phyloP scores from a whole-genome alignment of 2,329 filamentous ascomycete species.

The Ustulina deusta region DNA sequence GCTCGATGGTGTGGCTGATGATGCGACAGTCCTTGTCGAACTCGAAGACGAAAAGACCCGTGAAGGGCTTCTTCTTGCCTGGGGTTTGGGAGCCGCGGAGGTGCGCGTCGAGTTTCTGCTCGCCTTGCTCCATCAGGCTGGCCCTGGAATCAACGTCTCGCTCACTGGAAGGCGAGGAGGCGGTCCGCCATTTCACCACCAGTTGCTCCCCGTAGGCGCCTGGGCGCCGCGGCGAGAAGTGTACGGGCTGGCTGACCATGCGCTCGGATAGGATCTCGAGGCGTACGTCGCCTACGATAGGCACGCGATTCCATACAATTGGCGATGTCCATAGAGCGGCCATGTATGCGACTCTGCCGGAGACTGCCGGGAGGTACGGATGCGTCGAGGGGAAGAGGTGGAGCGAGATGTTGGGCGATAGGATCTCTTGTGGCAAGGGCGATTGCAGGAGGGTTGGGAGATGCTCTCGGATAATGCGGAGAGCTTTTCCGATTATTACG shows the following conservation, averaged over 20 bases:
- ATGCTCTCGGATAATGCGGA: slow-evolving; percentile 73
- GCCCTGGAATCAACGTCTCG: slow-evolving; percentile 57
- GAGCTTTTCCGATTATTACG: slow-evolving; percentile 57
- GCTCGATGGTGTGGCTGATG: slow-evolving; percentile 90
- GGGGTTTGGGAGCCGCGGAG: slow-evolving; percentile 57
- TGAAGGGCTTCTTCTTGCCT: slow-evolving; percentile 79
- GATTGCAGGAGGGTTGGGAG: slow-evolving; percentile 75
- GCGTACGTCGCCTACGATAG: slow-evolving; percentile 88
- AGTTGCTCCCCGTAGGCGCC: slow-evolving; percentile 79
- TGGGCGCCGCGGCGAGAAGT: slow-evolving; percentile 61
- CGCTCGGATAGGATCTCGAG: slow-evolving; percentile 90
- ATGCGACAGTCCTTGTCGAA: slow-evolving; percentile 91
- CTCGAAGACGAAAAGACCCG: slow-evolving; percentile 92
- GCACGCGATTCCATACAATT: slow-evolving; percentile 93
- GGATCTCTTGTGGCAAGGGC: slow-evolving; percentile 78
- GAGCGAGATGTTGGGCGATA: slow-evolving; percentile 78
- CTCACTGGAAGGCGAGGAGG: slow-evolving; percentile 50
- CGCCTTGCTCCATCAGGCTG: slow-evolving; percentile 48
- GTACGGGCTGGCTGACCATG: slow-evolving; percentile 74
- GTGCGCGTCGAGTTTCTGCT: slow-evolving; percentile 53
- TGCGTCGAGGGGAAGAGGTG: slow-evolving; percentile 82
- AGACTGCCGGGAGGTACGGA: slow-evolving; percentile 90
- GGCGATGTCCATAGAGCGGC: slow-evolving; percentile 96
- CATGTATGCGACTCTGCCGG: slow-evolving; percentile 88
- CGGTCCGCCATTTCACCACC: slow-evolving; percentile 89